These are phyloP conservation scores for Trametopsis cervina DNA, from an alignment of 768 basidiomycete species.

Conservation along the genomic window DNA sequence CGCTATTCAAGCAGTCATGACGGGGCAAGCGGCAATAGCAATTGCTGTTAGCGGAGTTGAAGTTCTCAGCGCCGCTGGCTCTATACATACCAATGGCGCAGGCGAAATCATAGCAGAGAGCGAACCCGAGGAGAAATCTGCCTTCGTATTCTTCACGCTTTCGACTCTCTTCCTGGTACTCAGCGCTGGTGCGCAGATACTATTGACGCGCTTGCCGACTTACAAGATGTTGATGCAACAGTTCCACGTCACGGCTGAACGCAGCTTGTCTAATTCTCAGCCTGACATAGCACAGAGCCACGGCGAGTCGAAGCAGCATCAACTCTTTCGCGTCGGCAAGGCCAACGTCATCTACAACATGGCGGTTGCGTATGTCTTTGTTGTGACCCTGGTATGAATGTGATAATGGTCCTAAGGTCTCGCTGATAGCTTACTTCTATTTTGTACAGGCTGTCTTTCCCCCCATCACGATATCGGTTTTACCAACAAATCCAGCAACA, in stretches of 20 bases:
- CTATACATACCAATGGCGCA: slow-evolving; percentile 32
- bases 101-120: background rate
- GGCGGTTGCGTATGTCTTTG: slow-evolving; percentile 69
- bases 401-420: background rate
- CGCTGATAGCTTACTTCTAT: slow-evolving; percentile 4
- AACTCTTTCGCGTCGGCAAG: slow-evolving; percentile 48
- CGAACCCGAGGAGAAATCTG: slow-evolving; percentile 59
- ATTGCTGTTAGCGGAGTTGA: slow-evolving; percentile 78
- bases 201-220: slow-evolving; percentile 50
- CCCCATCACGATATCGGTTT: slow-evolving; percentile 73
- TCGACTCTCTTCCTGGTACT: slow-evolving; percentile 59
- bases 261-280: background rate
- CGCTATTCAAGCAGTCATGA: slow-evolving; percentile 69
- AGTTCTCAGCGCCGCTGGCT: slow-evolving; percentile 54
- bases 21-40: slow-evolving; percentile 81
- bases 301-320: slow-evolving; percentile 28
- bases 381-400: slow-evolving; percentile 66
- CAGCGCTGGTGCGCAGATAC: slow-evolving; percentile 45
- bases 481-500: slow-evolving; percentile 52
- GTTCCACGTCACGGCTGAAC: slow-evolving; percentile 22
- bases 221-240: slow-evolving; percentile 51
- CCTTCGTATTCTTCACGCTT: slow-evolving; percentile 66
- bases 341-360: slow-evolving; percentile 65
- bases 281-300: background rate
- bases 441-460: slow-evolving; percentile 72